phyloP scores from a whole-genome alignment of 768 basidiomycete species.

The Lactifluus echinatus region DNA sequence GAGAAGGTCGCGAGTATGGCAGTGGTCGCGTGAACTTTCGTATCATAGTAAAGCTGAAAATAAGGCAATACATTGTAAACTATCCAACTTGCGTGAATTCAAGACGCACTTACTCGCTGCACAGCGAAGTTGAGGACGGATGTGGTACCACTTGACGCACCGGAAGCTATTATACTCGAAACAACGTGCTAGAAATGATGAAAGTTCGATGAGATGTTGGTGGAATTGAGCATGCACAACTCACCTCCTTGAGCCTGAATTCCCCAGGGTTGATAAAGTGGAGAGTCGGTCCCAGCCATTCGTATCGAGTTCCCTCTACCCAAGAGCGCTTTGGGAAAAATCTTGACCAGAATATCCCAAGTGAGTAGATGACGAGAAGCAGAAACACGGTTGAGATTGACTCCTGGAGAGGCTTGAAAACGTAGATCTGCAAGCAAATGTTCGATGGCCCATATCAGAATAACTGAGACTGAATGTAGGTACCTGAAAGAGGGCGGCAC shows the following conservation, averaged over 20 bases:
- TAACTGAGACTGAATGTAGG: slow-evolving; percentile 2
- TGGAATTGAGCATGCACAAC: slow-evolving; percentile 4
- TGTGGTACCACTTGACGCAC: slow-evolving; percentile 43
- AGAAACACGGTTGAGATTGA: slow-evolving; percentile 49
- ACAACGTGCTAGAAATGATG: slow-evolving; percentile 40
- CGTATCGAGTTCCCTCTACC: slow-evolving; percentile 38
- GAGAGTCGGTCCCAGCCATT: slow-evolving; percentile 33
- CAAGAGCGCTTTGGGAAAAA: slow-evolving; percentile 35
- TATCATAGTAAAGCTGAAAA: slow-evolving; percentile 48
- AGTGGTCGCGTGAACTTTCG: slow-evolving; percentile 44
- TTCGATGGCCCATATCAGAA: neutral
- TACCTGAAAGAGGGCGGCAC: slow-evolving; percentile 51
- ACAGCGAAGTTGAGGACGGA: slow-evolving; percentile 56
- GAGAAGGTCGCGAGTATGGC: slow-evolving; percentile 57
- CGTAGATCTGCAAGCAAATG: slow-evolving; percentile 37
- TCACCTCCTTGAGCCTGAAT: slow-evolving; percentile 52
- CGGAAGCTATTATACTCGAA: slow-evolving; percentile 47
- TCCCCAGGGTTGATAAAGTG: slow-evolving; percentile 48
- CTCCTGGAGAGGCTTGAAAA: slow-evolving; percentile 49
- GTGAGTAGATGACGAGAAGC: slow-evolving; percentile 42
- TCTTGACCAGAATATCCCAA: slow-evolving; percentile 43
- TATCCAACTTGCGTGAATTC: neutral
- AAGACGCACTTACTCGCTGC: slow-evolving; percentile 35
- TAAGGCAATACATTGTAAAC: neutral
- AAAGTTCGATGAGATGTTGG: neutral